Evolutionary conservation across 352 stramenopile species (phyloP).

Genomic region (Globisporangium paddicum): DNA sequence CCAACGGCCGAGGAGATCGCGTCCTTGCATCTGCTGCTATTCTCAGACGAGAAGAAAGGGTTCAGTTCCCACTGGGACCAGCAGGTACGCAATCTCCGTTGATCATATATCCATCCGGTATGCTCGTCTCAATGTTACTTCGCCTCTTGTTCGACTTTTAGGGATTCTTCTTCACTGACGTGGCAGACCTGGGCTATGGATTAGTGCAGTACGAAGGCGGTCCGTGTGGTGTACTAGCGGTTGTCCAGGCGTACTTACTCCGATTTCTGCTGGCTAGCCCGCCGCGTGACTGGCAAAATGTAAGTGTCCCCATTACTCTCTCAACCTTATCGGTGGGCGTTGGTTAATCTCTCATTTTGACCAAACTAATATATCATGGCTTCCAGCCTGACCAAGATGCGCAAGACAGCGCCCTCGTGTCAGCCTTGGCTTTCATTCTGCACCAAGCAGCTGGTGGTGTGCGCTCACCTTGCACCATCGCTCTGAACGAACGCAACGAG

Average conservation of each 20-base stretch:
- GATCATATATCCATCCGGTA: too few species aligned
- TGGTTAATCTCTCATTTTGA: too few species aligned
- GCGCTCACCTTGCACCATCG: slow-evolving; percentile 26
- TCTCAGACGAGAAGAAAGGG: slow-evolving; percentile 40
- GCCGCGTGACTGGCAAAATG: slow-evolving; percentile 56
- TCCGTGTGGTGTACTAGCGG: slow-evolving; percentile 93
- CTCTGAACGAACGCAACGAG: slow-evolving; percentile 21
- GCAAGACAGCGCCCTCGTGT: slow-evolving; percentile 37
- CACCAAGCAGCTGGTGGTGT: slow-evolving; percentile 41
- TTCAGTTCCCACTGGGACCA: slow-evolving; percentile 72
- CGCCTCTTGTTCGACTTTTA: slow-evolving; percentile 12
- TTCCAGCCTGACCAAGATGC: slow-evolving; percentile 32
- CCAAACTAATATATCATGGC: too few species aligned
- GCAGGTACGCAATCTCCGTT: slow-evolving; percentile 33
- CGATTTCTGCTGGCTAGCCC: slow-evolving; percentile 52
- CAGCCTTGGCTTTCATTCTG: slow-evolving; percentile 58
- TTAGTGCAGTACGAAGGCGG: slow-evolving; percentile 92
- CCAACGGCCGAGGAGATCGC: slow-evolving; percentile 38
- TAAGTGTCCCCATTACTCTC: slow-evolving; percentile 20
- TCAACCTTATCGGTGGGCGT: too few species aligned
- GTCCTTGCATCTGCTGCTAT: slow-evolving; percentile 53
- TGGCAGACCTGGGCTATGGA: slow-evolving; percentile 71
- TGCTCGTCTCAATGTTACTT: not conserved
- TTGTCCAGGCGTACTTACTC: slow-evolving; percentile 91
- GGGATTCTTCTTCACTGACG: slow-evolving; percentile 66